Evolutionary conservation across 1,284 basidiomycete genomes (phyloP).

Genomic region (Tilletia caries): DNA sequence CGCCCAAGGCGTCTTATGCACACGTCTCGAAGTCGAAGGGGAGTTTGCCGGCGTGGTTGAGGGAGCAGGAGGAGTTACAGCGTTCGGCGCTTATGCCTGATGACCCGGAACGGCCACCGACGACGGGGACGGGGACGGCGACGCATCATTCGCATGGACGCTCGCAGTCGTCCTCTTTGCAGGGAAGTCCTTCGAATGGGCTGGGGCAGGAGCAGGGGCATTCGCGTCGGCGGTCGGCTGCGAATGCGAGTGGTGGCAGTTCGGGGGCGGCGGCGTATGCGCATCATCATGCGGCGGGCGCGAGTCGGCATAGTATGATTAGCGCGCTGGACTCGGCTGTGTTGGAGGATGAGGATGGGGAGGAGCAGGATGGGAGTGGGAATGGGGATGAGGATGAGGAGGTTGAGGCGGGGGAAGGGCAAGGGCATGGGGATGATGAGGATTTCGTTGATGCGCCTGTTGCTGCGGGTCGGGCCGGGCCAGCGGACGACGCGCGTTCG

Average conservation of each 20-base stretch:
- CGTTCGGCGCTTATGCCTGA: constrained; percentile 35
- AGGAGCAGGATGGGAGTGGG: background rate
- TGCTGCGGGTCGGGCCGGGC: too few species aligned
- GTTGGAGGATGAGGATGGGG: constrained; percentile 4
- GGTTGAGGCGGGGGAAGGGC: background rate
- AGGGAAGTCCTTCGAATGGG: too few species aligned
- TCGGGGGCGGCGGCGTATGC: too few species aligned
- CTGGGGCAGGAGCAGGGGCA: too few species aligned
- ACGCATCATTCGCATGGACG: too few species aligned
- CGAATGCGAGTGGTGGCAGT: background rate
- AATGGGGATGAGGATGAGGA: constrained; percentile 2
- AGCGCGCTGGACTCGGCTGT: constrained; percentile 12
- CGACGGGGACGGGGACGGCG: too few species aligned
- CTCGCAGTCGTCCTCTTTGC: background rate
- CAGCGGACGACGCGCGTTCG: constrained; percentile 1
- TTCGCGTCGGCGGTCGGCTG: background rate
- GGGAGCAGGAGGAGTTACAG: constrained; percentile 50
- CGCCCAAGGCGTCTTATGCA: constrained; percentile 43
- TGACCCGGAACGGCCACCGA: constrained; percentile 17
- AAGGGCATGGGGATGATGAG: too few species aligned
- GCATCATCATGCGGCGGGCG: background rate
- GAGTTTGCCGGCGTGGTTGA: constrained; percentile 46
- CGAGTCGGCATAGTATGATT: constrained; percentile 7
- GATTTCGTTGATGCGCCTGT: constrained; percentile 3
- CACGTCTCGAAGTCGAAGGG: constrained; percentile 31